phyloP scores from a whole-genome alignment of 2,329 filamentous ascomycete species.

The Ascochyta viciae-villosae region DNA sequence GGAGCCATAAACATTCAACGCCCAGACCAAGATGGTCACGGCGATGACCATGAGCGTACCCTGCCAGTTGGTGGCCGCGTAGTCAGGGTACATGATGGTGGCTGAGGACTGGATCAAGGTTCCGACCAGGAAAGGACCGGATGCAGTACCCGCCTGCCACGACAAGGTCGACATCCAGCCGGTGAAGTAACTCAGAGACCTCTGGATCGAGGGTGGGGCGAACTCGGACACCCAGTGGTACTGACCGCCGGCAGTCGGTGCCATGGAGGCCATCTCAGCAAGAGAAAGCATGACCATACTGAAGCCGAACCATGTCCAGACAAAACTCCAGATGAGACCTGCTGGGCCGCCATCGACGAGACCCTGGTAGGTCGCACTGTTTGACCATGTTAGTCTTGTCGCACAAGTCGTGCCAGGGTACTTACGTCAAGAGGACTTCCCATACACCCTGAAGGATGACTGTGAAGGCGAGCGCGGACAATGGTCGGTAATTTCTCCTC shows the following conservation, averaged over 20 bases:
- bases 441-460: slow-evolving; percentile 45
- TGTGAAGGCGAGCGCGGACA: slow-evolving; percentile 43
- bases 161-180: slow-evolving; percentile 60
- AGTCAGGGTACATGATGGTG: slow-evolving; percentile 53
- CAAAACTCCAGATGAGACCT: slow-evolving; percentile 45
- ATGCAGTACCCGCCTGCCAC: slow-evolving; percentile 60
- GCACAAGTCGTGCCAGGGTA: slow-evolving; percentile 1
- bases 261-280: slow-evolving; percentile 47
- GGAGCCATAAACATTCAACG: slow-evolving; percentile 50
- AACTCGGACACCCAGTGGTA: slow-evolving; percentile 48
- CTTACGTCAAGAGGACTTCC: slow-evolving; percentile 44
- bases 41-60: slow-evolving; percentile 58
- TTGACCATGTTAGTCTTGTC: slow-evolving; percentile 9
- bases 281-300: slow-evolving; percentile 41
- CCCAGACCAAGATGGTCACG: slow-evolving; percentile 52
- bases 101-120: slow-evolving; percentile 56
- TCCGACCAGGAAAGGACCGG: slow-evolving; percentile 57
- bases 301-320: slow-evolving; percentile 46
- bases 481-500: slow-evolving; percentile 43
- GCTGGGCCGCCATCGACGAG: slow-evolving; percentile 42
- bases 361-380: slow-evolving; percentile 38
- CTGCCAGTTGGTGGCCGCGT: slow-evolving; percentile 55
- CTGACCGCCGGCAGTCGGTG: slow-evolving; percentile 45
- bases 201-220: slow-evolving; percentile 37
- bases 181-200: slow-evolving; percentile 37